Evolutionary conservation across 495 filamentous ascomycete genomes (phyloP).

Genomic region (Cladorrhinum samala): DNA sequence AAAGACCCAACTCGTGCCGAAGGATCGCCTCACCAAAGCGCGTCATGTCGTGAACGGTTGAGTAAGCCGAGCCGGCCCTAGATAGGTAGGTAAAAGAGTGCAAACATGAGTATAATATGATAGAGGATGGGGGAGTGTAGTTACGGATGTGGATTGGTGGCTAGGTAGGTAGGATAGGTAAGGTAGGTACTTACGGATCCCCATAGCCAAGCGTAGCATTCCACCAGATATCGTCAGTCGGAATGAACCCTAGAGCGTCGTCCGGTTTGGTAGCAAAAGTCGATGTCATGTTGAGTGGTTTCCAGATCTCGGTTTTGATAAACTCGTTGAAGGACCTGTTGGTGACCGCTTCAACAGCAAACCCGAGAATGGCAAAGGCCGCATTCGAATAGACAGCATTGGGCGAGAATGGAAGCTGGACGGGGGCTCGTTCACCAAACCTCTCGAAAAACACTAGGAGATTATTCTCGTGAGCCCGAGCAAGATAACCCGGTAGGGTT

Average conservation of each 20-base stretch:
- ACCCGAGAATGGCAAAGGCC: slow-evolving; percentile 33
- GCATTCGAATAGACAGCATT: slow-evolving; percentile 38
- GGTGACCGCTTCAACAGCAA: slow-evolving; percentile 33
- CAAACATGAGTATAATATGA: no score
- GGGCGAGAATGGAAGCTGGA: slow-evolving; percentile 30
- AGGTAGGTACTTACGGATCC: slow-evolving; percentile 33
- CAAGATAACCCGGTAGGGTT: neutral
- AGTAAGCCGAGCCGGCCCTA: slow-evolving; percentile 46
- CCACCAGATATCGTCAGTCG: slow-evolving; percentile 32
- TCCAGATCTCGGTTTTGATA: slow-evolving; percentile 30
- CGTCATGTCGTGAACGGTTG: slow-evolving; percentile 47
- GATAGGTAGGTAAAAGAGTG: neutral
- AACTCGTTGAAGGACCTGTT: slow-evolving; percentile 25
- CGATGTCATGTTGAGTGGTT: slow-evolving; percentile 37
- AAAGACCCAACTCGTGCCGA: slow-evolving; percentile 34
- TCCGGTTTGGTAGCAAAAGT: slow-evolving; percentile 29
- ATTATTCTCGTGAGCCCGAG: neutral
- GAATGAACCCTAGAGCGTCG: slow-evolving; percentile 35
- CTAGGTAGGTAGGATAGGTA: slow-evolving; percentile 1
- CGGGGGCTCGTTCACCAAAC: slow-evolving; percentile 30
- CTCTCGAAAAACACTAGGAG: slow-evolving; percentile 25
- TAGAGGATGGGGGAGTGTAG: no score
- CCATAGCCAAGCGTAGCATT: slow-evolving; percentile 38
- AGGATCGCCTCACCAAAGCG: slow-evolving; percentile 46
- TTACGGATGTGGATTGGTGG: no score